A percentile compares a stretch with the other conserved stretches of the same genome.
These are phyloP conservation scores for Zymoseptoria ardabiliae DNA, from an alignment of 2,329 filamentous ascomycete species.

Conservation along the genomic window DNA sequence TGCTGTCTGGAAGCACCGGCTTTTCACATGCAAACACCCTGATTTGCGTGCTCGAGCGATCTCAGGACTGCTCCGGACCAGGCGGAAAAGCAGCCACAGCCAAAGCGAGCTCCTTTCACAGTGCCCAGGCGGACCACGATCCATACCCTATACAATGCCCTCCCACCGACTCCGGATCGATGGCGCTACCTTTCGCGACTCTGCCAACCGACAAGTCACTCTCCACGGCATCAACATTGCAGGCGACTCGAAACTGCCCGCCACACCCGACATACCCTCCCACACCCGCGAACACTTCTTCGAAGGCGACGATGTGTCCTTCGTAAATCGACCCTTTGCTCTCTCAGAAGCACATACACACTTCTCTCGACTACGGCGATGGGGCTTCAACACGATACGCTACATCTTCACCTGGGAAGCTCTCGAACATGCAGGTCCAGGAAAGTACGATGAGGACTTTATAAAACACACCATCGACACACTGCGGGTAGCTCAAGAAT, in stretches of 20 bases:
- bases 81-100: neutral
- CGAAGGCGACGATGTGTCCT: slow-evolving; percentile 84
- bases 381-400: slow-evolving; percentile 91
- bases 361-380: slow-evolving; percentile 76
- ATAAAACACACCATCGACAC: slow-evolving; percentile 85
- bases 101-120: neutral
- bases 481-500: slow-evolving; percentile 74
- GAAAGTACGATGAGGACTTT: slow-evolving; percentile 88
- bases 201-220: slow-evolving; percentile 73
- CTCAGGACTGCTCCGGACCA: neutral
- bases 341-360: slow-evolving; percentile 76
- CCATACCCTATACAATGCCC: slow-evolving; percentile 8
- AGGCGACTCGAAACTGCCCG: slow-evolving; percentile 83
- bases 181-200: slow-evolving; percentile 75
- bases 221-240: slow-evolving; percentile 92
- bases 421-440: slow-evolving; percentile 86
- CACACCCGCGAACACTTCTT: slow-evolving; percentile 76
- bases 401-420: slow-evolving; percentile 99
- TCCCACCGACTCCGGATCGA: slow-evolving; percentile 66
- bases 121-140: neutral
- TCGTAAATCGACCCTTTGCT: slow-evolving; percentile 77
- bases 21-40: neutral
- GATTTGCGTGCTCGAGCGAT: neutral
- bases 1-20: too few relatives aligned
- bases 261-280: slow-evolving; percentile 71